Base-by-base conservation (phyloP, 2,329 filamentous ascomycete genomes). In the Claviceps spartinae region DNA sequence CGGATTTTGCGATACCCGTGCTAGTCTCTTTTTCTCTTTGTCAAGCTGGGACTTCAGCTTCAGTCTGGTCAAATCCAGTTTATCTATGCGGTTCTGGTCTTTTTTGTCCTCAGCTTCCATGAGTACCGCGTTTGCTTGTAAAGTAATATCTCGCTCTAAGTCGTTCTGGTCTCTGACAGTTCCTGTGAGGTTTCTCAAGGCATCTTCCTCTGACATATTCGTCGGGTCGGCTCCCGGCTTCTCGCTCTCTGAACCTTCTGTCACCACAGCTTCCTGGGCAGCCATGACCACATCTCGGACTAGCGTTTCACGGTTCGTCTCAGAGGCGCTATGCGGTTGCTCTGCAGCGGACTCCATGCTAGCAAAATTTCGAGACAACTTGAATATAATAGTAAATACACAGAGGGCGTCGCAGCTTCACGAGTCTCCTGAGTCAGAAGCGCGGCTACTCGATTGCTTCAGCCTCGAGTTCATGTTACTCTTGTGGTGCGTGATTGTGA, bases 81-180 rank as follows among this genome's bases (percentile, higher is more conserved):
- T 82, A 45, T 76, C 73, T 49, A 85, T 83, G 30, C 81, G 76
- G 52, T 77, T 80, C 58, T 77, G 71, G 52, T 85, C 81, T 56
- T 75, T 75, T 60, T 79, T 78, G 58, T 84, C 79, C 55, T 85
- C 81, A 42, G 75, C 75, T 52, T 82, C 79, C 45, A 77, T 76
- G 52, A 84, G 65, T 0, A 75, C 77, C 18, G 75, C 69, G 51
- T 76, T 81, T 4, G 80, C 81, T 58, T 84, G 76, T 16, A 74
- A 64, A 1, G 78, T 78, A 56, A 97, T 94, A 62, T 95, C 89
- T 55, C 88, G 79, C 67, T 96, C 91, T 20, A 97, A 71, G 54
- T 96, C 90, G 69, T 90, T 84, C 65, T 97, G 91, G 61, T 95
- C 82, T 53, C 88, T 82, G 22, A 93, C 81, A 53, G 83, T 76